A percentile compares a stretch with the other conserved stretches of the same genome.
These are phyloP conservation scores for Xylaria nigripes DNA, from an alignment of 495 filamentous ascomycete species.

Conservation along the genomic window DNA sequence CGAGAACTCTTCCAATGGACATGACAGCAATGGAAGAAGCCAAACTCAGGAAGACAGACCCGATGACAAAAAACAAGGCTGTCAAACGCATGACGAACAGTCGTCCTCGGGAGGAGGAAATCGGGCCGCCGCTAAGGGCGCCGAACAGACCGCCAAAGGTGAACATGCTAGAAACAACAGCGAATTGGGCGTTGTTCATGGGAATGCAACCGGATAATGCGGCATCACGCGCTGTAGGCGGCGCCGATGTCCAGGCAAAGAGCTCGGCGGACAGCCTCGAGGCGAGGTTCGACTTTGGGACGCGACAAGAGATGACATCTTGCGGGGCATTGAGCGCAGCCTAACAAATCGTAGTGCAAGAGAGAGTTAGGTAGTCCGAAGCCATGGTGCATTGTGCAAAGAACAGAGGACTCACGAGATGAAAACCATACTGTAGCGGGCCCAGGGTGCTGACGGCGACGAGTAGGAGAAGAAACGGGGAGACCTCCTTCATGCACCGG, in stretches of 20 bases:
- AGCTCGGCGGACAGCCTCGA: slow-evolving; percentile 23
- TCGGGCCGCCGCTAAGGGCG: slow-evolving; percentile 66
- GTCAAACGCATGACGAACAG: slow-evolving; percentile 62
- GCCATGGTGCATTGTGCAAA: neutral
- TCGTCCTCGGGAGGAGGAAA: slow-evolving; percentile 65
- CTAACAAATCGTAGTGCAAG: slow-evolving; percentile 35
- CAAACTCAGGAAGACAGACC: slow-evolving; percentile 64
- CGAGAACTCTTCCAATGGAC: slow-evolving; percentile 64
- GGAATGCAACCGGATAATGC: slow-evolving; percentile 67
- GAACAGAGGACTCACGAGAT: slow-evolving; percentile 55
- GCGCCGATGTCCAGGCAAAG: slow-evolving; percentile 22
- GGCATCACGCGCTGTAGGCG: slow-evolving; percentile 12
- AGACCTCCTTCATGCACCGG: slow-evolving; percentile 37
- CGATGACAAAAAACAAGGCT: slow-evolving; percentile 65
- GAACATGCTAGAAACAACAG: slow-evolving; percentile 78
- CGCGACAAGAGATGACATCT: slow-evolving; percentile 75
- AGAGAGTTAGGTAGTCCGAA: neutral
- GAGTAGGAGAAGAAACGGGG: slow-evolving; percentile 57
- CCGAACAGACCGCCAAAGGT: slow-evolving; percentile 83
- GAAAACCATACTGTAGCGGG: slow-evolving; percentile 88
- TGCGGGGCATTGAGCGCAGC: slow-evolving; percentile 92
- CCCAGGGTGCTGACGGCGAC: slow-evolving; percentile 62
- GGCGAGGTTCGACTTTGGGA: slow-evolving; percentile 45
- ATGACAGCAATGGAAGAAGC: slow-evolving; percentile 60
- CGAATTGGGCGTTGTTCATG: slow-evolving; percentile 70